Percentiles rank a stretch among this genome's conserved stretches.
phyloP scores from a whole-genome alignment of 495 filamentous ascomycete genomes.

The Xylaria intraflava region DNA sequence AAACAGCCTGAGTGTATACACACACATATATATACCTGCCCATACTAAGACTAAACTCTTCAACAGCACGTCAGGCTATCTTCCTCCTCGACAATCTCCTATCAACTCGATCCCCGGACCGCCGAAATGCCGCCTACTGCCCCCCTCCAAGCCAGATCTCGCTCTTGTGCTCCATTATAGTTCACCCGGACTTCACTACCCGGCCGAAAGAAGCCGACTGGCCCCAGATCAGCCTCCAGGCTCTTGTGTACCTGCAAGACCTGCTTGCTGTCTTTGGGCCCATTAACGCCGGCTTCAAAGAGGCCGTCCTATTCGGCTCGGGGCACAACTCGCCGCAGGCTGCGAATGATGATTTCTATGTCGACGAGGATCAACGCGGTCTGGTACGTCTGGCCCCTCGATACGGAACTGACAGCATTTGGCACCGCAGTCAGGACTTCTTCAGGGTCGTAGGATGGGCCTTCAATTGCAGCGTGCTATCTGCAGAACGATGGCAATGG shows the following conservation, averaged over 20 bases:
- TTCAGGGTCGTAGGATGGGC: slow-evolving; percentile 90
- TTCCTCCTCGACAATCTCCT: slow-evolving; percentile 60
- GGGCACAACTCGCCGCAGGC: slow-evolving; percentile 19
- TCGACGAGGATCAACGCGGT: slow-evolving; percentile 37
- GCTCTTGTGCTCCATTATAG: slow-evolving; percentile 58
- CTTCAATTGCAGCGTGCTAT: slow-evolving; percentile 76
- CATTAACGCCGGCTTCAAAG: slow-evolving; percentile 36
- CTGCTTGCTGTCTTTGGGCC: slow-evolving; percentile 36
- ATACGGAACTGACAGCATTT: slow-evolving; percentile 56
- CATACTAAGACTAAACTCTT: background rate
- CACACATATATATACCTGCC: slow-evolving; percentile 1
- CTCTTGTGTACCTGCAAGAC: slow-evolving; percentile 35
- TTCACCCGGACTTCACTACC: slow-evolving; percentile 63
- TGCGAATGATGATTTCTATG: slow-evolving; percentile 2
- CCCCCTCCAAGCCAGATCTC: slow-evolving; percentile 57
- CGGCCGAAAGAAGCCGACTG: slow-evolving; percentile 28
- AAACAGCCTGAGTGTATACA: too few relatives aligned
- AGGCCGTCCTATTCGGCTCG: slow-evolving; percentile 20
- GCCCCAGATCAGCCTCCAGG: slow-evolving; percentile 31
- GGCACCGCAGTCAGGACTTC: slow-evolving; percentile 70
- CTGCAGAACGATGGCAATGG: slow-evolving; percentile 66
- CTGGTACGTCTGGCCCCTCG: slow-evolving; percentile 45
- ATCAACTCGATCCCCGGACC: slow-evolving; percentile 25
- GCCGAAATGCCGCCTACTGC: slow-evolving; percentile 35
- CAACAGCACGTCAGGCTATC: slow-evolving; percentile 60